Conservation (phyloP, 305 asterid genomes). For the Striga hermonthica region DNA sequence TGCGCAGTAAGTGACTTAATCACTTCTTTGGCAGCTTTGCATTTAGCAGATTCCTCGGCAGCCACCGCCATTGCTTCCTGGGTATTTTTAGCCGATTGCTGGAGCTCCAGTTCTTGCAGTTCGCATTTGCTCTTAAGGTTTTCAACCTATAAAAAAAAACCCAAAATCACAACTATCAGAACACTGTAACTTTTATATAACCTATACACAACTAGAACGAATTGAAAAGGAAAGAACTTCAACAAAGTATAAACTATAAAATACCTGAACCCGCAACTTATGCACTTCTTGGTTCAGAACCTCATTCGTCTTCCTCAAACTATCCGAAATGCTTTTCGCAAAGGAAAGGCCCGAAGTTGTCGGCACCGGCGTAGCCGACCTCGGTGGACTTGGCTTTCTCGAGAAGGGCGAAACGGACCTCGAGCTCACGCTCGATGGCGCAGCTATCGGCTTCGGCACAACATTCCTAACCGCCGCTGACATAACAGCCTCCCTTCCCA, state of each 20-base stretch:
- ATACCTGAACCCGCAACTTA: constrained; percentile 79
- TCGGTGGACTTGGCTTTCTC: constrained; percentile 83
- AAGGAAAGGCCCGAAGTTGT: constrained; percentile 85
- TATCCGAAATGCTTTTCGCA: constrained; percentile 71
- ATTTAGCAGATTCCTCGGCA: constrained; percentile 87
- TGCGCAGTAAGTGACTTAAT: constrained; percentile 88
- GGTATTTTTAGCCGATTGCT: constrained; percentile 62
- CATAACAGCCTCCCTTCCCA: constrained; percentile 57
- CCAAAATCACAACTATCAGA: constrained; percentile 25
- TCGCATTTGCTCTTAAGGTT: constrained; percentile 70
- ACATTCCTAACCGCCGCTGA: constrained; percentile 45
- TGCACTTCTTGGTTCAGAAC: constrained; percentile 83
- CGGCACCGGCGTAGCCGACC: constrained; percentile 90
- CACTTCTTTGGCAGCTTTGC: constrained; percentile 95
- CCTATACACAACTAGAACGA: no score
- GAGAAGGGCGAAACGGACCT: constrained; percentile 94
- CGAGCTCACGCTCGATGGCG: constrained; percentile 67
- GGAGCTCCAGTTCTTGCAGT: constrained; percentile 69
- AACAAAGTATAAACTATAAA: no score
- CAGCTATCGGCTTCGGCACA: constrained; percentile 56
- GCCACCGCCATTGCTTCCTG: constrained; percentile 83
- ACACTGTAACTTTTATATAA: not conserved
- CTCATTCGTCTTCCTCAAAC: constrained; percentile 87
- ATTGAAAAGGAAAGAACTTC: no score
- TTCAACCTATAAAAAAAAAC: constrained; percentile 35